Conservation (phyloP, 1,284 basidiomycete species). For the Moniliella sp. region DNA sequence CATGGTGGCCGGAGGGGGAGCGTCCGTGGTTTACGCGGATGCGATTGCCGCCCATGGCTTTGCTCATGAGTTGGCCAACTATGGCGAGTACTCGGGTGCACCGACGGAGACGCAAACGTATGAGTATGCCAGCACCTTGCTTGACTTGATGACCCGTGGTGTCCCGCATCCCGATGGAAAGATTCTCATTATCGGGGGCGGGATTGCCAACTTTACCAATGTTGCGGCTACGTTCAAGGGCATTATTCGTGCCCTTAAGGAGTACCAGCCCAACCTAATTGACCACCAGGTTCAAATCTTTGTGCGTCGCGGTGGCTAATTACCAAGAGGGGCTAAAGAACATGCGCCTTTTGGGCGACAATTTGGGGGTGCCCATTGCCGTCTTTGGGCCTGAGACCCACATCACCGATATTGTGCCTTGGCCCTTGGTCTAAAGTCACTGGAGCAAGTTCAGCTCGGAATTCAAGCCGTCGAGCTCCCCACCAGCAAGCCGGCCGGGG, state of each 20-base stretch:
- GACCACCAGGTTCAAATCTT: slow-evolving; percentile 39
- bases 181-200: slow-evolving; percentile 96
- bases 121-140: slow-evolving; percentile 95
- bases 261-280: slow-evolving; percentile 46
- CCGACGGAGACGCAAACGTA: slow-evolving; percentile 95
- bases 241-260: slow-evolving; percentile 87
- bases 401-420: slow-evolving; percentile 94
- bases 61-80: slow-evolving; percentile 93
- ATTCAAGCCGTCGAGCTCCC: slow-evolving; percentile 6
- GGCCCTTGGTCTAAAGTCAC: slow-evolving; percentile 53
- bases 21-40: slow-evolving; percentile 64
- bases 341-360: slow-evolving; percentile 91
- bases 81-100: slow-evolving; percentile 96
- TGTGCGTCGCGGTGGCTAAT: slow-evolving; percentile 88
- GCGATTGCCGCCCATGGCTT: slow-evolving; percentile 91
- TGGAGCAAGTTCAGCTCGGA: slow-evolving; percentile 22
- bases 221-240: slow-evolving; percentile 98
- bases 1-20: slow-evolving; percentile 77
- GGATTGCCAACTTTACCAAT: slow-evolving; percentile 99
- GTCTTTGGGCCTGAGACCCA: slow-evolving; percentile 93
- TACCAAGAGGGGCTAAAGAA: slow-evolving; percentile 98
- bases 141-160: slow-evolving; percentile 76
- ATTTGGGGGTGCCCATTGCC: slow-evolving; percentile 79
- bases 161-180: slow-evolving; percentile 45
- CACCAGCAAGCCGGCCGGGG: slow-evolving; percentile 27